Base-by-base conservation (phyloP, 2,329 filamentous ascomycete genomes). In the Triangularia verruculosa region DNA sequence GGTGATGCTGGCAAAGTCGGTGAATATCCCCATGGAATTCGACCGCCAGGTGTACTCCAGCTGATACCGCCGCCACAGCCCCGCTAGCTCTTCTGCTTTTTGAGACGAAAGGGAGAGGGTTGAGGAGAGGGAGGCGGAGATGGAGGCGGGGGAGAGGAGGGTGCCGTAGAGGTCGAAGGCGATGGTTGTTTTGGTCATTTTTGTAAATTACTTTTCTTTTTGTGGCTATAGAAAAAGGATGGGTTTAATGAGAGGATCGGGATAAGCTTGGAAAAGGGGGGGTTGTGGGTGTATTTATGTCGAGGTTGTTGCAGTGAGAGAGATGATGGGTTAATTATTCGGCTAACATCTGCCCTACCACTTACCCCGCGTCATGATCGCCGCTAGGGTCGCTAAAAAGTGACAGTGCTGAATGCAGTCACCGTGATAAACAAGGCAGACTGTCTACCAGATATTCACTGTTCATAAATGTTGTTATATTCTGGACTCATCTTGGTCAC, bases 161-260 rank as follows among this genome's bases (percentile, higher is more conserved):
- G 89, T 93, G 61, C 89, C 90, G 74, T 92, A 93, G 1, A 91
- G 80, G 70, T 93, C 90, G 67, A 93, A 92, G 1, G 88, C 89
- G 61, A 93, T 79, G 55, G 88, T 76, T 15, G 73, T 77, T 53
- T 67, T 71, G 66, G 65, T 63, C 74, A 72, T 69, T 68, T 4
- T 62, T 67, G n/a, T n/a, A n/a, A n/a, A n/a, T 67, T 58, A 20
- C 9, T 51, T n/a, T 47, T 53, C 34, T n/a, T n/a, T n/a, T n/a
- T n/a, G n/a, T n/a, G n/a, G n/a, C n/a, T n/a, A n/a, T n/a, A n/a
- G n/a, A n/a, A n/a, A n/a, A n/a, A n/a, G n/a, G n/a, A n/a, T n/a
- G n/a, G n/a, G n/a, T n/a, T 51, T 53, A 9, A 9, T 28, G 27
- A 28, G 27, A n/a, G n/a, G n/a, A n/a, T n/a, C n/a, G n/a, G n/a